phyloP scores from a whole-genome alignment of 306 rosid species.

The Vigna mungo region DNA sequence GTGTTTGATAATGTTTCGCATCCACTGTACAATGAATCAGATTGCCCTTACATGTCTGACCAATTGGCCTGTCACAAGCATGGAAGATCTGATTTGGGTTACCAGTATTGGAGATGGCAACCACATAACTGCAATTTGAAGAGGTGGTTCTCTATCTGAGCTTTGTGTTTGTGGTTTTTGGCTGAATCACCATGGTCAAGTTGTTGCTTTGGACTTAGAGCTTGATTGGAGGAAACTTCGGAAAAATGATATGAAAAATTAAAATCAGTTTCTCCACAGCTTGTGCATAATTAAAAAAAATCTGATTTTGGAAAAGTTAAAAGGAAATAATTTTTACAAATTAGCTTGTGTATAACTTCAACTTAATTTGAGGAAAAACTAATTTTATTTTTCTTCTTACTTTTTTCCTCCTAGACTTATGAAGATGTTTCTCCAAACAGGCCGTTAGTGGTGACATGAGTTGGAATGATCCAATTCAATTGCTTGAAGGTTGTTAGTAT shows the following conservation, averaged over 20 bases:
- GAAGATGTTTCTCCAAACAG: too few relatives aligned
- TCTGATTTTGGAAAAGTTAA: too few relatives aligned
- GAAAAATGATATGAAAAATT: too few relatives aligned
- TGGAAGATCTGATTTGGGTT: constrained; percentile 85
- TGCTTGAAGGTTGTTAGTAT: constrained; percentile 3
- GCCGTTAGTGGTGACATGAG: constrained; percentile 17
- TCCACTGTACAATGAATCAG: constrained; percentile 75
- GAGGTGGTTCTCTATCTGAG: constrained; percentile 54
- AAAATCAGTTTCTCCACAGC: too few relatives aligned
- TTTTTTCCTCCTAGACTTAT: too few relatives aligned
- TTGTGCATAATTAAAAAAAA: too few relatives aligned
- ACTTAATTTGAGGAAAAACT: too few relatives aligned
- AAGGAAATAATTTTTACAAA: too few relatives aligned
- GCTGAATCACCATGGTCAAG: constrained; percentile 2
- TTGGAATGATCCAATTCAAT: constrained; percentile 8
- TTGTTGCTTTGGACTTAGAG: constrained; percentile 2
- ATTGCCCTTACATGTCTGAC: constrained; percentile 97
- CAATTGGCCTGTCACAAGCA: constrained; percentile 97
- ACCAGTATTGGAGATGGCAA: constrained; percentile 95
- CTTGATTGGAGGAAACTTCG: too few relatives aligned
- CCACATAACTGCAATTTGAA: constrained; percentile 93
- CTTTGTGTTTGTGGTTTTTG: constrained; percentile 1
- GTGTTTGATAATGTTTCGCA: constrained; percentile 77
- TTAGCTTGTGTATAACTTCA: too few relatives aligned
- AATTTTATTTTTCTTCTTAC: too few relatives aligned